A percentile compares a stretch with the other conserved stretches of the same genome.
phyloP scores from a whole-genome alignment of 805 yeast species.

The Ogataea pini region DNA sequence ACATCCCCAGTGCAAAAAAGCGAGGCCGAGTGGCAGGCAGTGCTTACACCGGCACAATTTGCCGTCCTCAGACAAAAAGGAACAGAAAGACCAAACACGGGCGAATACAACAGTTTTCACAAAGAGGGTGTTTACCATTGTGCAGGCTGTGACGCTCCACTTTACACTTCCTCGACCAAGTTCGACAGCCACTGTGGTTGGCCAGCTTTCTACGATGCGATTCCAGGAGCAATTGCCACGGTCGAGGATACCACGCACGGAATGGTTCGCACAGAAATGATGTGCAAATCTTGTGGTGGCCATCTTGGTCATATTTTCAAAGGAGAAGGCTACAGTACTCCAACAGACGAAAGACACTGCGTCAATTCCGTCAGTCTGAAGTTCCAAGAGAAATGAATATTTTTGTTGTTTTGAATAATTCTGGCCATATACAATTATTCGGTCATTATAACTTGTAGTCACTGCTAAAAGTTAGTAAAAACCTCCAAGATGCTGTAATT shows the following conservation, averaged over 20 bases:
- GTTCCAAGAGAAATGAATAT: constrained; percentile 39
- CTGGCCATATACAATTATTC: not conserved
- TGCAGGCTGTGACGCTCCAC: constrained; percentile 80
- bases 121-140: constrained; percentile 71
- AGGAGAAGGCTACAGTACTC: constrained; percentile 87
- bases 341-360: constrained; percentile 92
- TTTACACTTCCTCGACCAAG: constrained; percentile 78
- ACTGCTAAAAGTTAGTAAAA: constrained; percentile 12
- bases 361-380: constrained; percentile 84
- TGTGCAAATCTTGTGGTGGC: constrained; percentile 86
- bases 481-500: no score
- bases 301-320: constrained; percentile 94
- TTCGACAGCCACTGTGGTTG: constrained; percentile 95
- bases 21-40: constrained; percentile 77
- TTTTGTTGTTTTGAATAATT: no score
- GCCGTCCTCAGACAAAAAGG: constrained; percentile 72
- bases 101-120: constrained; percentile 55
- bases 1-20: constrained; percentile 24
- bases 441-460: constrained; percentile 13
- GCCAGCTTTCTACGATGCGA: constrained; percentile 94
- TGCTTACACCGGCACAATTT: constrained; percentile 74
- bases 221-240: constrained; percentile 73
- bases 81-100: constrained; percentile 68
- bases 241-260: constrained; percentile 66
- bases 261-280: constrained; percentile 85